Evolutionary conservation across 345 rosid species (phyloP).

Genomic region (Eucalyptus dawsonii): DNA sequence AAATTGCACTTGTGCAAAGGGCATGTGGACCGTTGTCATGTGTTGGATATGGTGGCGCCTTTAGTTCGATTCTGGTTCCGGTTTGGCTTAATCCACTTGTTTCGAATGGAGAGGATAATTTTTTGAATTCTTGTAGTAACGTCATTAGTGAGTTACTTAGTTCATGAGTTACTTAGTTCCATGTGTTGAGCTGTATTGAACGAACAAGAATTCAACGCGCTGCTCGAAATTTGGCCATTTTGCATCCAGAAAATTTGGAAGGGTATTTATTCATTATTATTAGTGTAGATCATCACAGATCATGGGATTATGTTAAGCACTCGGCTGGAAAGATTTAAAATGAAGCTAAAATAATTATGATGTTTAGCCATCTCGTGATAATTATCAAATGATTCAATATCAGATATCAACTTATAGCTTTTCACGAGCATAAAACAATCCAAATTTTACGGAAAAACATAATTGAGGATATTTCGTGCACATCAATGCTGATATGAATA

Average conservation of each 20-base stretch:
- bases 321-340: not conserved
- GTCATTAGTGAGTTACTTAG: not conserved
- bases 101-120: not conserved
- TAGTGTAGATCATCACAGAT: not conserved
- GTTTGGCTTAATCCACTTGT: not conserved
- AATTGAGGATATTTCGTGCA: not conserved
- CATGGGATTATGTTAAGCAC: not conserved
- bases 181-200: not conserved
- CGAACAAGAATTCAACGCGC: not conserved
- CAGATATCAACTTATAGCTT: not conserved
- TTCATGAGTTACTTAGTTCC: not conserved
- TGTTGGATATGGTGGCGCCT: no score
- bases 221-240: not conserved
- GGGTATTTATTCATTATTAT: not conserved
- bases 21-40: fast-evolving
- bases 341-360: not conserved
- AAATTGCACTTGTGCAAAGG: not conserved
- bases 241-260: not conserved
- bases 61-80: fast-evolving
- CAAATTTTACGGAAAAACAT: not conserved
- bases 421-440: not conserved
- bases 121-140: not conserved
- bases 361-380: not conserved
- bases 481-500: not conserved
- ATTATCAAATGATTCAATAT: not conserved